Base-by-base conservation (phyloP, 257 asterid genomes). In the Schizonepeta tenuifolia region DNA sequence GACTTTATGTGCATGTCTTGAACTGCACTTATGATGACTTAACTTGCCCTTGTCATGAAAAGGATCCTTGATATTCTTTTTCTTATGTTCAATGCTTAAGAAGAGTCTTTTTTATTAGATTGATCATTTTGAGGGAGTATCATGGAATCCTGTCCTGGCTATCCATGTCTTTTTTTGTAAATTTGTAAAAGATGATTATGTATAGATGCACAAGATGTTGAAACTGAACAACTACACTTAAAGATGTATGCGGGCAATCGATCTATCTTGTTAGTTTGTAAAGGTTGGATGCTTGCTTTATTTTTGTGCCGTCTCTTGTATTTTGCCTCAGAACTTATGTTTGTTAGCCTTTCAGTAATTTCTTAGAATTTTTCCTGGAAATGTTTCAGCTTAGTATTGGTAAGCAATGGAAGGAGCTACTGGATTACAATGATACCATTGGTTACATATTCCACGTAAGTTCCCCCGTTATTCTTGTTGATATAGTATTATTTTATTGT, bases 391-490 rank as follows among this genome's bases (percentile, higher is more conserved):
- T 83, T 66, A 88, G 96, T 85, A 90, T 95, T 72, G 99, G 97
- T 73, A 88, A 71, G 75, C 97, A 92, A 41, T 95, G 96, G 99
- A 92, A 95, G 91, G 89, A 85, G 77, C 79, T 87, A 75, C 87
- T 95, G 75, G 99, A 90, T 78, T 87, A 79, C 87, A 87, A 86
- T 17, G 96, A 86, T 0, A 17, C 83, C 2, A 80, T 87, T n/a
- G 99, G 98, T 59, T 95, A 82, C 86, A 87, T 90, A 60, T 62
- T 81, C 84, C 98, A 95, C 70, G 98, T 90, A 80, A 75, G 96
- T 28, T 59, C 26, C 35, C 58, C 46, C 11, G 33, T 59, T 11
- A 26, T 12, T 40, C 72, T 13, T 64, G n/a, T 68, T 50, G 18
- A 22, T 31, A n/a, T n/a, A n/a, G n/a, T n/a, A 5, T 20, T 21